Evolutionary conservation across 2,329 filamentous ascomycete species (phyloP), one percentile per base, ranked within the genome.

Genomic region (Amauroascus niger): DNA sequence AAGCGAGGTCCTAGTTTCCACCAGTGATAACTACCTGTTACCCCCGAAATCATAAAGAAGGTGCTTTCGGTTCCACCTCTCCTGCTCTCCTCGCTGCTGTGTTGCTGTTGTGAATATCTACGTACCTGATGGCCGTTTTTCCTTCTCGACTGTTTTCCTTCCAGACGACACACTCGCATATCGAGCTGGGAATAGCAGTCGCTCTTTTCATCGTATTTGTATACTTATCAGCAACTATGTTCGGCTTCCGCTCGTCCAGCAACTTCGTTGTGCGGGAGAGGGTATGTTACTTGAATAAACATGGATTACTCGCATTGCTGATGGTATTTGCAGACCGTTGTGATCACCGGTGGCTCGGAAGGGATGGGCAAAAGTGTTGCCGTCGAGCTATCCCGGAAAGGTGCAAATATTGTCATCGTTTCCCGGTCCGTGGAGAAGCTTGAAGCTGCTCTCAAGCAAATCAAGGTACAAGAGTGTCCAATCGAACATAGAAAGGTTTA

Each of bases 341-440:
- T 97, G 53, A 76, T 98, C 50, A 98, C 93, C 0, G 93, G 93
- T 45, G 89, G 84, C 30, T 96, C 93, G 0, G 87, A 96, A 65
- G 93, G 93, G 55, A 88, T 96, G 85, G 93, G 93, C 56, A 82
- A 83, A 61, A 81, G 82, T 49, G 80, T 84, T 18, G 89, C 84
- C 4, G 77, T 81, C 49, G 78, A 89, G 60, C 80, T 98, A 43
- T 79, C 91, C 2, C 74, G 79, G 48, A 90, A 89, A 68, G 93
- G 93, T 45, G 91, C 93, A 56, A 88, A 89, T 68, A 68, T 98
- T 53, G 81, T 95, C 58, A 82, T 97, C 59, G 84, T 96, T 49
- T 84, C 91, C 13, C 86, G 93, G 52, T 87, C 84, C 60, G 74
- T 80, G 11, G 73, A 73, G 55, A 94, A 91, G 67, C 86, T 98